Evolutionary conservation across 176 grass and related monocot genomes (phyloP).

Genomic region (Coix lacrymajobi): DNA sequence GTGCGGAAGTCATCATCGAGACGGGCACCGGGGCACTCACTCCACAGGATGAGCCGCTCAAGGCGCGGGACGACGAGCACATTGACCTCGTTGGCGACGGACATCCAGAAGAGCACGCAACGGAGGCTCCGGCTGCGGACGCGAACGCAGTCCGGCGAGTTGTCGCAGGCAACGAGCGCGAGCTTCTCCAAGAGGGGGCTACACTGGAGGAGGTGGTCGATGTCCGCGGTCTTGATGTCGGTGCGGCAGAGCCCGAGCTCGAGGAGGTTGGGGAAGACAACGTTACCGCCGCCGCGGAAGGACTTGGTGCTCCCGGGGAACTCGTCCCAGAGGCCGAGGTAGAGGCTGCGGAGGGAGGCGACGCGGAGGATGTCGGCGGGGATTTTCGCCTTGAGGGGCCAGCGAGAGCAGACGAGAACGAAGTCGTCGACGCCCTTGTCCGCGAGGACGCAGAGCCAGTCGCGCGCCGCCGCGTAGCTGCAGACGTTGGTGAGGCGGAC

Average conservation of each 20-base stretch:
- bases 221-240: background rate
- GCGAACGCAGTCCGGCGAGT: background rate
- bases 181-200: constrained; percentile 37
- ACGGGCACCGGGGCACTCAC: background rate
- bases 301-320: constrained; percentile 10
- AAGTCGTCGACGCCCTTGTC: background rate
- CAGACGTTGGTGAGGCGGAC: constrained; percentile 31
- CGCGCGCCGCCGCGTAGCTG: background rate
- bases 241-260: constrained; percentile 30
- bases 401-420: constrained; percentile 8
- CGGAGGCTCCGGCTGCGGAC: constrained; percentile 16
- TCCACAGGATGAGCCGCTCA: constrained; percentile 24
- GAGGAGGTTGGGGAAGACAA: constrained; percentile 15
- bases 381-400: background rate
- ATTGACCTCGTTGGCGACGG: background rate
- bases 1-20: background rate
- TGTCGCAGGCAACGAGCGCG: background rate
- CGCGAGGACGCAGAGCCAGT: constrained; percentile 21
- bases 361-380: background rate
- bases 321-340: constrained; percentile 13
- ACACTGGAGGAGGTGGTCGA: constrained; percentile 14
- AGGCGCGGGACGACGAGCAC: constrained; percentile 19
- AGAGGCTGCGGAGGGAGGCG: constrained; percentile 25
- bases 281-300: background rate
- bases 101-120: constrained; percentile 26